phyloP scores from a whole-genome alignment of 2,329 filamentous ascomycete genomes.

The Lachnellula arida region DNA sequence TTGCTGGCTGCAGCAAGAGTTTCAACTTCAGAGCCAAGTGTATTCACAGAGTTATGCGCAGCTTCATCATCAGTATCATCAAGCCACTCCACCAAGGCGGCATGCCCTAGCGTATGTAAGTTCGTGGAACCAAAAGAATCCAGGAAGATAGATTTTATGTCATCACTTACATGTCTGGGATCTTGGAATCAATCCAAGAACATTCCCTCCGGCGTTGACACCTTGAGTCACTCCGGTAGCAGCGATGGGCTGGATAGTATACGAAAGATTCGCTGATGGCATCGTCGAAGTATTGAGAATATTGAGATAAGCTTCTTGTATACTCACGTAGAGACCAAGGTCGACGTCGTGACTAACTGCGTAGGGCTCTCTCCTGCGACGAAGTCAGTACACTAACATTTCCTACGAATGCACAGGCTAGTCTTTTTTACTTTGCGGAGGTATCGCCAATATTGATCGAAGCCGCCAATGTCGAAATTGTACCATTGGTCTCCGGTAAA shows the following conservation, averaged over 20 bases:
- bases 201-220: slow-evolving; percentile 10
- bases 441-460: neutral
- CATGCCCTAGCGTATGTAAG: neutral
- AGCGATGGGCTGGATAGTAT: slow-evolving; percentile 10
- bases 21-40: slow-evolving; percentile 1
- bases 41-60: neutral
- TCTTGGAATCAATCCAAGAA: slow-evolving; percentile 1
- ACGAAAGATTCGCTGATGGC: neutral
- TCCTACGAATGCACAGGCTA: too few species aligned
- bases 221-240: slow-evolving; percentile 5
- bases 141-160: neutral
- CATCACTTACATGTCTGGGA: neutral
- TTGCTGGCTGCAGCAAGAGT: neutral
- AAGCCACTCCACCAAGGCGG: neutral
- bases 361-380: neutral
- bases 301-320: neutral
- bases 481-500: slow-evolving; percentile 1
- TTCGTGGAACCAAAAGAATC: neutral
- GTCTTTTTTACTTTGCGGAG: neutral
- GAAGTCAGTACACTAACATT: neutral
- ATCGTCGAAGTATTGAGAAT: neutral
- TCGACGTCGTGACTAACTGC: slow-evolving; percentile 1
- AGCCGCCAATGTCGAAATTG: neutral
- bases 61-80: neutral
- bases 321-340: neutral